A percentile compares a stretch with the other conserved stretches of the same genome.
phyloP scores from a whole-genome alignment of 371 early-diverging fungal genomes.

The Mucor saturninus region DNA sequence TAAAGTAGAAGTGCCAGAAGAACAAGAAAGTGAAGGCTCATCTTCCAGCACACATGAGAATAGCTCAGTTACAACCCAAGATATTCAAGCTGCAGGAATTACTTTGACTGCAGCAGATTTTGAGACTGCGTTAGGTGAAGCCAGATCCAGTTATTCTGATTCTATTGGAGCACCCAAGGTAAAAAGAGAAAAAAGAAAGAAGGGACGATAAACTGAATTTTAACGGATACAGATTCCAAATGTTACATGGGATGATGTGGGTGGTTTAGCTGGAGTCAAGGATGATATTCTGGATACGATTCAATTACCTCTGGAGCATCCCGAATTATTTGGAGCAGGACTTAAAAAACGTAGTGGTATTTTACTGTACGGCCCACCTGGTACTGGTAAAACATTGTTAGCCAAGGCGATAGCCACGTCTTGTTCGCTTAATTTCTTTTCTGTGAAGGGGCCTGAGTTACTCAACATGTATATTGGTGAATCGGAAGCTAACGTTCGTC shows the following conservation, averaged over 20 bases:
- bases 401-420: conserved; percentile 99
- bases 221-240: conserved; percentile 74
- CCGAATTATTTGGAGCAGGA: conserved; percentile 96
- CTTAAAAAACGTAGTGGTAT: conserved; percentile 97
- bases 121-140: conserved; percentile 76
- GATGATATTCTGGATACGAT: conserved; percentile 98
- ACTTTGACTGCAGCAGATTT: conserved; percentile 79
- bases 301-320: conserved; percentile 96
- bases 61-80: conserved; percentile 39
- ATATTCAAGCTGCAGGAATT: conserved; percentile 74
- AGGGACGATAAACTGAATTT: too few species aligned
- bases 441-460: conserved; percentile 99
- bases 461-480: conserved; percentile 94
- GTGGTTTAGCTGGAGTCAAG: conserved; percentile 97
- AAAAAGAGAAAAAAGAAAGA: neutral
- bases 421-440: conserved; percentile 96
- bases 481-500: conserved; percentile 95
- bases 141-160: conserved; percentile 87
- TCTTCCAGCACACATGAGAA: neutral
- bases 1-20: conserved; percentile 13
- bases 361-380: conserved; percentile 97
- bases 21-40: conserved; percentile 7
- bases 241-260: conserved; percentile 99
- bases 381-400: conserved; percentile 98
- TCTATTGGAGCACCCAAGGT: conserved; percentile 94